Evolutionary conservation across 306 rosid species (phyloP).

Genomic region (Cyamopsis tetragonoloba): DNA sequence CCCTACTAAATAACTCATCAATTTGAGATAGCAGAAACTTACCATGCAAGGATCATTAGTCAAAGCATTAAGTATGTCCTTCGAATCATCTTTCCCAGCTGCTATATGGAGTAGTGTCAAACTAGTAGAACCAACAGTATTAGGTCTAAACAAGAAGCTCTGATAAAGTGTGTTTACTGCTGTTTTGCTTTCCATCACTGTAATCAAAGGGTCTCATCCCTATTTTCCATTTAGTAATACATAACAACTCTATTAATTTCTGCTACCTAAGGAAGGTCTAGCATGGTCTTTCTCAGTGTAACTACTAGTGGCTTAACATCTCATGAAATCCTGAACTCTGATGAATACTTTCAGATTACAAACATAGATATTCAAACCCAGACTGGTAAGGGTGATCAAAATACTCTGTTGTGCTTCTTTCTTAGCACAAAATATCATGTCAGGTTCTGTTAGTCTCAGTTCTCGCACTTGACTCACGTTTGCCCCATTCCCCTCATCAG

Average conservation of each 20-base stretch:
- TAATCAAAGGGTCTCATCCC: no score
- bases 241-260: no score
- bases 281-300: neutral
- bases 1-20: neutral
- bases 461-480: neutral
- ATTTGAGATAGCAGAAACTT: constrained; percentile 23
- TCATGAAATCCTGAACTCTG: neutral
- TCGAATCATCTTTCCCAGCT: constrained; percentile 76
- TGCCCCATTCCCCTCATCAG: neutral
- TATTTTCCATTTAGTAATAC: no score
- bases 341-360: neutral
- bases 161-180: no score
- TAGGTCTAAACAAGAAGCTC: constrained; percentile 71
- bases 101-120: constrained; percentile 89
- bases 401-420: neutral
- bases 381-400: neutral
- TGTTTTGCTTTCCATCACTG: no score
- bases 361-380: neutral
- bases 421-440: neutral
- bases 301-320: neutral
- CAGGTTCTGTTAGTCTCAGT: neutral
- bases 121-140: constrained; percentile 61
- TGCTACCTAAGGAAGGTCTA: neutral
- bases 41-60: constrained; percentile 82
- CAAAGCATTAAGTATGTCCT: constrained; percentile 72